A percentile compares a stretch with the other conserved stretches of the same genome.
Evolutionary conservation across 2,329 filamentous ascomycete species (phyloP).

Genomic region (Diaporthe amygdali): DNA sequence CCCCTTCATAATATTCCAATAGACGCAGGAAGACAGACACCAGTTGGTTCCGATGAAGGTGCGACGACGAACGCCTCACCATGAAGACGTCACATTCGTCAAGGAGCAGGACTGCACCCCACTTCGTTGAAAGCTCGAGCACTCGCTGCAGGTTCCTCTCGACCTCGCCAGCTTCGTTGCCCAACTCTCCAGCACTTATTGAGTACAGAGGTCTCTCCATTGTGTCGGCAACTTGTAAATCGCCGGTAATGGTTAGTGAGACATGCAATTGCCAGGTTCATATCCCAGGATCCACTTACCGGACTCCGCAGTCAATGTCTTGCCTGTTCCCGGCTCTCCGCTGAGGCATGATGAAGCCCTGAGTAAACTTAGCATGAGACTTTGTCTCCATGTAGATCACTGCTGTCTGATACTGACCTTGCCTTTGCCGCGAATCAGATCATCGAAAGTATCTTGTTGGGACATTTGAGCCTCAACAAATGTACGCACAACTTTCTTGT

Average conservation of each 20-base stretch:
- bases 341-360: conserved; percentile 21
- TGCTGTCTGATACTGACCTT: not conserved
- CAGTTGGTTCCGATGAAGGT: conserved; percentile 44
- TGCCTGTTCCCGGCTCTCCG: not conserved
- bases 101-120: conserved; percentile 48
- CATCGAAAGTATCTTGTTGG: conserved; percentile 17
- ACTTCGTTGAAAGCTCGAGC: conserved; percentile 41
- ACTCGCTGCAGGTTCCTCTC: conserved; percentile 39
- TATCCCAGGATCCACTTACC: not conserved
- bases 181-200: conserved; percentile 45
- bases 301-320: conserved; percentile 2
- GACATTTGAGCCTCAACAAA: not conserved
- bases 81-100: conserved; percentile 51
- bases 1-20: conserved; percentile 43
- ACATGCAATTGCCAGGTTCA: too few species aligned
- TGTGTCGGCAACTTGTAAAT: conserved; percentile 44
- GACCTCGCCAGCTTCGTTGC: conserved; percentile 37
- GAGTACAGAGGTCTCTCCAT: conserved; percentile 43
- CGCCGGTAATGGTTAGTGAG: too few species aligned
- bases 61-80: conserved; percentile 35
- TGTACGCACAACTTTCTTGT: conserved; percentile 40
- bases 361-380: too few species aligned
- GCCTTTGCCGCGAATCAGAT: conserved; percentile 26
- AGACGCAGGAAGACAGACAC: conserved; percentile 39
- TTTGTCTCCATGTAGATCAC: too few species aligned